Evolutionary conservation across 2,329 filamentous ascomycete species (phyloP).

Genomic region (Penicillium sp.): DNA sequence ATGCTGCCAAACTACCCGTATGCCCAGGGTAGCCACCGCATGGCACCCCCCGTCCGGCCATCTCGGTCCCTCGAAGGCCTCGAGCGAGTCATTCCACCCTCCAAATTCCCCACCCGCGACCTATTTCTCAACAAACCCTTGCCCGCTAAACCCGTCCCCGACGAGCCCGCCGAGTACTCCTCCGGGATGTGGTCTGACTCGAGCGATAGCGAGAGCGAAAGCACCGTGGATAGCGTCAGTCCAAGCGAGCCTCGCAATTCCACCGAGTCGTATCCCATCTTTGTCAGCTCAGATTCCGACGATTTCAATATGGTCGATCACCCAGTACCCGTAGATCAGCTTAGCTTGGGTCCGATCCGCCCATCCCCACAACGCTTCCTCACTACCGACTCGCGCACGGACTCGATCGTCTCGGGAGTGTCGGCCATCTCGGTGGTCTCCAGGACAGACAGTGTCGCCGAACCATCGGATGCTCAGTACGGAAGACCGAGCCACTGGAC

Average conservation of each 20-base stretch:
- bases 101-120: slow-evolving; percentile 12
- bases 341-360: slow-evolving; percentile 15
- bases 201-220: slow-evolving; percentile 29
- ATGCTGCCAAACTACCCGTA: slow-evolving; percentile 24
- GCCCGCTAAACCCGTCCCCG: slow-evolving; percentile 27
- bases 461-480: slow-evolving; percentile 27
- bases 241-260: slow-evolving; percentile 25
- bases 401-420: slow-evolving; percentile 7
- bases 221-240: slow-evolving; percentile 23
- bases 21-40: slow-evolving; percentile 22
- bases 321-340: slow-evolving; percentile 17
- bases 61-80: slow-evolving; percentile 39
- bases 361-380: slow-evolving; percentile 8
- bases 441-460: neutral
- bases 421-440: neutral
- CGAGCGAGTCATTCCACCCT: slow-evolving; percentile 34
- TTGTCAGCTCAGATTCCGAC: slow-evolving; percentile 29
- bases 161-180: slow-evolving; percentile 16
- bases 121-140: slow-evolving; percentile 33
- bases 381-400: slow-evolving; percentile 11
- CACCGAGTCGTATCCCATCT: slow-evolving; percentile 32
- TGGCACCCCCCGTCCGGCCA: slow-evolving; percentile 33
- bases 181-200: slow-evolving; percentile 29
- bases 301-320: slow-evolving; percentile 30
- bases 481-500: slow-evolving; percentile 22